Evolutionary conservation across 306 rosid species (phyloP).

Genomic region (Corylus heterophylla): DNA sequence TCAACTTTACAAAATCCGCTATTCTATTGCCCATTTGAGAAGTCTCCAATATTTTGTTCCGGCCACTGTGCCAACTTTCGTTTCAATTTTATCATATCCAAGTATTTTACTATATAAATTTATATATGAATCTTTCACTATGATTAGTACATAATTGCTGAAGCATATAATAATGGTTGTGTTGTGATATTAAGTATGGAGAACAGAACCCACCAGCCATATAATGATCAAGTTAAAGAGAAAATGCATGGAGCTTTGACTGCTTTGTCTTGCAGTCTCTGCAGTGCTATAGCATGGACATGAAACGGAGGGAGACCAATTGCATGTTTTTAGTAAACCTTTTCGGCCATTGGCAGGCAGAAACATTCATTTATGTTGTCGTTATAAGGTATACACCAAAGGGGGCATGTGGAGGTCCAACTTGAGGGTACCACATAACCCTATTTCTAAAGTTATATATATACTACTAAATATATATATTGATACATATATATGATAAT

Average conservation of each 20-base stretch:
- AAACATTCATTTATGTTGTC: background rate
- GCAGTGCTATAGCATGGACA: background rate
- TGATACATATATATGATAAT: background rate
- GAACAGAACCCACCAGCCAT: conserved; percentile 16
- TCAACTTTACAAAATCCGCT: background rate
- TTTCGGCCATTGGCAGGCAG: conserved; percentile 15
- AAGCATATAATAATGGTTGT: background rate
- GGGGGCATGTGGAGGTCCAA: conserved; percentile 4
- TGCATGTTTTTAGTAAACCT: conserved; percentile 28
- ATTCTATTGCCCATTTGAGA: background rate
- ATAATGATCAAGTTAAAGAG: background rate
- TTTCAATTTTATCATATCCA: background rate
- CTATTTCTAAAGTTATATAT: background rate
- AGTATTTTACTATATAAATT: background rate
- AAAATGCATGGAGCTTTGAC: background rate
- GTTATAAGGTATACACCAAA: background rate
- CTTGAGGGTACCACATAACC: background rate
- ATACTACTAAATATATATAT: background rate
- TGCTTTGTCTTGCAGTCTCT: background rate
- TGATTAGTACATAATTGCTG: background rate
- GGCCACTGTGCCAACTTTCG: conserved; percentile 3
- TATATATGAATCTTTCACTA: background rate
- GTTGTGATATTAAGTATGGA: background rate
- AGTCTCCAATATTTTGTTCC: background rate
- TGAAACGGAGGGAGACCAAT: conserved; percentile 2